Evolutionary conservation across 306 rosid species (phyloP), one percentile per base, ranked within the genome.

Genomic region (Pueraria montana): DNA sequence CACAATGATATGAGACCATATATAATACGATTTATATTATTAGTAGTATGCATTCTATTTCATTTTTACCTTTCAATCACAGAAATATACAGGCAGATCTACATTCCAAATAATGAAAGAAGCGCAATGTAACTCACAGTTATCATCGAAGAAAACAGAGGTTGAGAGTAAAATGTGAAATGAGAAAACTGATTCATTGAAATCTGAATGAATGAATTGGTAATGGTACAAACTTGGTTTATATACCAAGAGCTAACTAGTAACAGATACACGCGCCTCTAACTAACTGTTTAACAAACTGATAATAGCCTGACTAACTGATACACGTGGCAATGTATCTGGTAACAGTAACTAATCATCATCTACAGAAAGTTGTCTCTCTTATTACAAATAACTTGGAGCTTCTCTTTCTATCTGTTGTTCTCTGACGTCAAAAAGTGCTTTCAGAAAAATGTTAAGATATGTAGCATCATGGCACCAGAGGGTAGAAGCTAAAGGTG

Each of bases 391-490:
- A 27, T 21, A 63, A 13, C 9, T 27, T 26, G 26, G 8, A 12
- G 38, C 5, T 24, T 26, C 66, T 61, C 40, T 61, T 26, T 61
- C 40, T 53, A 17, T 13, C 20, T 53, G 11, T 40, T 69, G 16
- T 42, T 74, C 43, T 50, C 23, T 53, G 55, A 58, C 0, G 2
- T 50, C 18, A 74, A 72, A 82, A 32, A 18, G 62, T 65, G 70
- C 52, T 40, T 52, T 38, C 61, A 42, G 14, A 40, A 74, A 82
- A 23, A 74, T 82, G 10, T 24, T 4, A 52, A 38, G 30, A 71
- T 9, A 52, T 72, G 6, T 69, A 9, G 58, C 49, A 65, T 40
- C 75, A 64, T 36, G 80, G 69, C 38, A 38, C 55, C 49, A 74
- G 66, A 64, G 2, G 16, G 43, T 65, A 52, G 40, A 50, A 36